Conservation (phyloP, 805 yeast genomes). For the Candida chauliodis region DNA sequence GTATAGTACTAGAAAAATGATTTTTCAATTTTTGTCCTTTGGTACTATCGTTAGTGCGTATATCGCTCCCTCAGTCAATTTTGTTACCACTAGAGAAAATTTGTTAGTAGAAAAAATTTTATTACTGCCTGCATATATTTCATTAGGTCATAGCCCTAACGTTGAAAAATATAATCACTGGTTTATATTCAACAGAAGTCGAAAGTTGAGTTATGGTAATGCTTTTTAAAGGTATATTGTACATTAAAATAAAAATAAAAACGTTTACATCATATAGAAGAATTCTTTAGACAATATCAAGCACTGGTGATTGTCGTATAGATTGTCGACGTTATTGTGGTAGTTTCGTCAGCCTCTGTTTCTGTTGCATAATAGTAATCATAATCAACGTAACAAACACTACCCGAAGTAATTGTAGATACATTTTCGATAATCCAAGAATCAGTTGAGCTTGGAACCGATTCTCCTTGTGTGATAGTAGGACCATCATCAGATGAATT, state of each 20-base stretch:
- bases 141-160: constrained; percentile 1
- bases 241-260: constrained; percentile 2
- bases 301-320: constrained; percentile 29
- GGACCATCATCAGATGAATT: constrained; percentile 17
- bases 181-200: too few relatives aligned
- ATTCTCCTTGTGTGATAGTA: constrained; percentile 24
- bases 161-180: too few relatives aligned
- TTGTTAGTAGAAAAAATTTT: neutral
- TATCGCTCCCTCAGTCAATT: neutral
- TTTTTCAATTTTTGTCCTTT: constrained; percentile 4
- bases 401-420: constrained; percentile 26
- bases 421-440: constrained; percentile 34
- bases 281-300: neutral
- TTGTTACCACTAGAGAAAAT: neutral
- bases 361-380: constrained; percentile 32
- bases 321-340: constrained; percentile 37
- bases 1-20: neutral
- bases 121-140: too few relatives aligned
- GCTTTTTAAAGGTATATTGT: neutral
- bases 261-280: neutral
- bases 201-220: too few relatives aligned
- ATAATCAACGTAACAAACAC: constrained; percentile 34
- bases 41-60: constrained; percentile 6
- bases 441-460: constrained; percentile 22
- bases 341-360: constrained; percentile 29